Evolutionary conservation across 2,329 filamentous ascomycete species (phyloP).

Genomic region (Fusarium sp.): DNA sequence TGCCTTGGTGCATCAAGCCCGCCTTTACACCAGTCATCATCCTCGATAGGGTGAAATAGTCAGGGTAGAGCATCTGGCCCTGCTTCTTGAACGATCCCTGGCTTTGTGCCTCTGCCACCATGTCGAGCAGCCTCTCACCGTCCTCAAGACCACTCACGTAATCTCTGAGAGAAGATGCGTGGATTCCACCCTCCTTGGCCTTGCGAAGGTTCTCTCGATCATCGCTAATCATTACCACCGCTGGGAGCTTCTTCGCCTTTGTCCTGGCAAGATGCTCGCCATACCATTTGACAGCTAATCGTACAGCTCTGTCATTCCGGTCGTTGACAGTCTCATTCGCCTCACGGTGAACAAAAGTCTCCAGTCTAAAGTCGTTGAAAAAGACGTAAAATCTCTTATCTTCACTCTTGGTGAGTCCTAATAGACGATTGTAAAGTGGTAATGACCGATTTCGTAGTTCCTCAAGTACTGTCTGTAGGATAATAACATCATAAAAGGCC

Average conservation of each 20-base stretch:
- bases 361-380: slow-evolving; percentile 97
- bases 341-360: slow-evolving; percentile 86
- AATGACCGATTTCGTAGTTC: slow-evolving; percentile 94
- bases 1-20: slow-evolving; percentile 91
- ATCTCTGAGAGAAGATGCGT: slow-evolving; percentile 76
- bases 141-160: slow-evolving; percentile 91
- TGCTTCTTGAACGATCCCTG: slow-evolving; percentile 75
- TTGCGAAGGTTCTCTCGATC: slow-evolving; percentile 90
- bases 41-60: slow-evolving; percentile 90
- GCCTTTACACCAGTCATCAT: slow-evolving; percentile 95
- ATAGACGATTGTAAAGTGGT: slow-evolving; percentile 93
- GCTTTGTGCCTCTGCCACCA: slow-evolving; percentile 88
- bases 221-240: slow-evolving; percentile 93
- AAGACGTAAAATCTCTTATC: slow-evolving; percentile 99
- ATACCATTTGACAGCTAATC: slow-evolving; percentile 92
- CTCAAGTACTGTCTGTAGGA: slow-evolving; percentile 95
- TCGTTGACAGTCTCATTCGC: slow-evolving; percentile 93
- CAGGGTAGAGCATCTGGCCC: slow-evolving; percentile 83
- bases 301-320: slow-evolving; percentile 92
- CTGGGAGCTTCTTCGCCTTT: slow-evolving; percentile 74
- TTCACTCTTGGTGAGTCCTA: slow-evolving; percentile 92
- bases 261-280: slow-evolving; percentile 81
- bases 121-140: slow-evolving; percentile 88
- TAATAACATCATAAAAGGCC: slow-evolving; percentile 96
- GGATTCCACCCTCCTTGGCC: slow-evolving; percentile 81